These are phyloP conservation scores for Croton laevigatus DNA, from an alignment of 441 rosid species.

Conservation along the genomic window DNA sequence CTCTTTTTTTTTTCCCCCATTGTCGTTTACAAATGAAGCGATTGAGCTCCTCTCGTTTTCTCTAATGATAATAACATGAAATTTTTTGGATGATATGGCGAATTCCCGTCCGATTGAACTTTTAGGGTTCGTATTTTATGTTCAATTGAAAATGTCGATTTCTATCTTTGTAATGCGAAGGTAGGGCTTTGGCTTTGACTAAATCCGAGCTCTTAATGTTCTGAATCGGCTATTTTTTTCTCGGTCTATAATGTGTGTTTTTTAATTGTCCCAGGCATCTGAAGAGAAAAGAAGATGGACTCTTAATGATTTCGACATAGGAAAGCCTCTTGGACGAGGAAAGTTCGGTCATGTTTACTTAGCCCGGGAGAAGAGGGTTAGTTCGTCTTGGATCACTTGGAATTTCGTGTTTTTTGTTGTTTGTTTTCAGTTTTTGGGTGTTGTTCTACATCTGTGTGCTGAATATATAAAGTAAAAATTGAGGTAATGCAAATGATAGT, in stretches of 20 bases:
- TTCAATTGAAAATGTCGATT: too few relatives aligned
- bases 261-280: slow-evolving; percentile 31
- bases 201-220: neutral
- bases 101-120: neutral
- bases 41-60: neutral
- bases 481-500: neutral
- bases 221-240: neutral
- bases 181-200: neutral
- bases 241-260: neutral
- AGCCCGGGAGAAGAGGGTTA: slow-evolving; percentile 85
- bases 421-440: neutral
- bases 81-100: neutral
- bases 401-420: neutral
- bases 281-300: slow-evolving; percentile 77
- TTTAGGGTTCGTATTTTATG: neutral
- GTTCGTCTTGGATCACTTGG: slow-evolving; percentile 12
- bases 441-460: neutral
- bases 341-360: slow-evolving; percentile 94
- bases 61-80: neutral
- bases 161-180: neutral
- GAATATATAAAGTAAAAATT: neutral
- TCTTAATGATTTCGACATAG: slow-evolving; percentile 82
- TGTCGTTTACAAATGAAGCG: neutral
- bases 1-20: neutral
- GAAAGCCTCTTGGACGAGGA: slow-evolving; percentile 98